phyloP scores from a whole-genome alignment of 176 grass and related monocot genomes.

The Triticum monococcum region DNA sequence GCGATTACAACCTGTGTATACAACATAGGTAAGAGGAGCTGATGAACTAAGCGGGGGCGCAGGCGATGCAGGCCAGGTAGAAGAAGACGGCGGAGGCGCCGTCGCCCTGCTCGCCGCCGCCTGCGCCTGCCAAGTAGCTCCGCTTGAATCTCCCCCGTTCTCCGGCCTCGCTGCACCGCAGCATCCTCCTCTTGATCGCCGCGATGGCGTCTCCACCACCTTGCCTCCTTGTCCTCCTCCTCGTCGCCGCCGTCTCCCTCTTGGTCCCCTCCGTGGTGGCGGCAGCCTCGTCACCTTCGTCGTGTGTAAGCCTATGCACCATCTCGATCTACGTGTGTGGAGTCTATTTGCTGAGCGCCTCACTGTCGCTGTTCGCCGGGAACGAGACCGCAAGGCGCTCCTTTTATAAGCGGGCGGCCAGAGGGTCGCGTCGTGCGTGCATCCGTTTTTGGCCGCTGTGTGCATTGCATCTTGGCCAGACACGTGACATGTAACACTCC shows the following conservation, averaged over 20 bases:
- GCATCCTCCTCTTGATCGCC: slow-evolving; percentile 46
- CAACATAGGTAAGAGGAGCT: not conserved
- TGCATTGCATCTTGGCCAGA: no score
- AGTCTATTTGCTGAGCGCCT: not conserved
- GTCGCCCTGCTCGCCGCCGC: not conserved
- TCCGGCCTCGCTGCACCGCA: slow-evolving; percentile 33
- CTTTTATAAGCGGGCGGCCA: slow-evolving; percentile 19
- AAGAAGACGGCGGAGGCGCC: slow-evolving; percentile 38
- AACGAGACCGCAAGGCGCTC: not conserved
- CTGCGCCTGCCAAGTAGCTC: slow-evolving; percentile 28
- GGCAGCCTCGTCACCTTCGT: not conserved
- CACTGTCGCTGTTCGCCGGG: not conserved
- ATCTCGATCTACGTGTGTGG: not conserved
- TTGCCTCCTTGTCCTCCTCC: not conserved
- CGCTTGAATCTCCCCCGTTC: slow-evolving; percentile 46
- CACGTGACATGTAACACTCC: not conserved
- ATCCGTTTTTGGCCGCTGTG: not conserved
- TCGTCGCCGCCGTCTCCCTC: not conserved
- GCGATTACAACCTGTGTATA: not conserved
- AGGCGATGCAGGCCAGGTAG: slow-evolving; percentile 53
- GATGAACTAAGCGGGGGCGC: not conserved
- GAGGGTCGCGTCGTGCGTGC: not conserved
- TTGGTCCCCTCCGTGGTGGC: not conserved
- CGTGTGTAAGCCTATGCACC: slow-evolving; percentile 21
- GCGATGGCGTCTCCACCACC: slow-evolving; percentile 17